Evolutionary conservation across 805 yeast genomes (phyloP).

Genomic region (Kuraishia ogatae): DNA sequence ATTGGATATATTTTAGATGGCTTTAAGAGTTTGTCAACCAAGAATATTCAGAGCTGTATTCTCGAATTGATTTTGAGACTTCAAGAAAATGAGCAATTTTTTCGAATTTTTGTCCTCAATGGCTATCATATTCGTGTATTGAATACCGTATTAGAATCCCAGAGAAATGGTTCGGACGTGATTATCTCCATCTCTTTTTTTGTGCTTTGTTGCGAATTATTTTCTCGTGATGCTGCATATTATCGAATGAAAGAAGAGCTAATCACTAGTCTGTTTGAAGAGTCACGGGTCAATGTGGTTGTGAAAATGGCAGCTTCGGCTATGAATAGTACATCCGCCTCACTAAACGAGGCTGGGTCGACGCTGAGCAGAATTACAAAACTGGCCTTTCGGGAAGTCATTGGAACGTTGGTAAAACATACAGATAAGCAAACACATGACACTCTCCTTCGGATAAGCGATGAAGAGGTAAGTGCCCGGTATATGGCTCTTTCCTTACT

Average conservation of each 20-base stretch:
- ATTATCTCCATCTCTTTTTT: conserved; percentile 4
- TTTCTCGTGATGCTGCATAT: background rate
- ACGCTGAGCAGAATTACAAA: background rate
- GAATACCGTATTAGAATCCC: background rate
- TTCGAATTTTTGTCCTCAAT: conserved; percentile 6
- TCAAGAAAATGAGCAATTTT: conserved; percentile 12
- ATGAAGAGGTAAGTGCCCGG: background rate
- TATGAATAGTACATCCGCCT: background rate
- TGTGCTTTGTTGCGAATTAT: conserved; percentile 1
- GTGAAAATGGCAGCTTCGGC: background rate
- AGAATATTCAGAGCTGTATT: conserved; percentile 10
- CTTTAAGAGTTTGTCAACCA: conserved; percentile 5
- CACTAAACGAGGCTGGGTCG: background rate
- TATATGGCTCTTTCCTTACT: background rate
- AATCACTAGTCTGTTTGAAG: background rate
- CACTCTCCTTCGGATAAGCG: background rate
- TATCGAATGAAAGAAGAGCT: background rate
- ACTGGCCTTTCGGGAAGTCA: background rate
- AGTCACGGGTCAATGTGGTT: background rate
- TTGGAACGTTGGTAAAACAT: background rate
- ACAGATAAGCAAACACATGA: background rate
- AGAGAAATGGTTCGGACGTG: conserved; percentile 3
- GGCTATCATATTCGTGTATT: conserved; percentile 9
- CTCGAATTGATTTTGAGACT: conserved; percentile 19
- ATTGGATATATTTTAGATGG: conserved; percentile 7